These are phyloP conservation scores for Chiua virens DNA, from an alignment of 768 basidiomycete species.

Conservation along the genomic window DNA sequence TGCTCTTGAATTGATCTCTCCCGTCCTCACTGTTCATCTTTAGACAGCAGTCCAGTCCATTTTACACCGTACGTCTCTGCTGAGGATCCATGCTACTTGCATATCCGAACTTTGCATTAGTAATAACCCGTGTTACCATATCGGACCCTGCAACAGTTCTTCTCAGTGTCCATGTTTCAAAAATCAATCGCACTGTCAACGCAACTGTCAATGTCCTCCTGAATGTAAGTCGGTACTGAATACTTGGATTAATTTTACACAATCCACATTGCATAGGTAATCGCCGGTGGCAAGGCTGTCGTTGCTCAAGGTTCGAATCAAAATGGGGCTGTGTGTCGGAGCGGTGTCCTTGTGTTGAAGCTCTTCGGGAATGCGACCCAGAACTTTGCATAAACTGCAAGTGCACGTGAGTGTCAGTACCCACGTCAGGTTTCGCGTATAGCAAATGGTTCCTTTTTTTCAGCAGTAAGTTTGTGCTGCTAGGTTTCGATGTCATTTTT, in stretches of 20 bases:
- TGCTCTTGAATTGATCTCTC: background rate
- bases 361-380: slow-evolving; percentile 66
- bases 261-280: slow-evolving; percentile 38
- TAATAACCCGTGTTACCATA: slow-evolving; percentile 53
- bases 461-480: slow-evolving; percentile 24
- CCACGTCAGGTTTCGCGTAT: background rate
- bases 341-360: slow-evolving; percentile 52
- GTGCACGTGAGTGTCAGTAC: slow-evolving; percentile 39
- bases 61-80: slow-evolving; percentile 27
- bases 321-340: slow-evolving; percentile 35
- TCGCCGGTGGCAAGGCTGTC: slow-evolving; percentile 58
- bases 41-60: slow-evolving; percentile 15
- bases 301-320: slow-evolving; percentile 36
- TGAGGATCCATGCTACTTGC: background rate
- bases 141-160: slow-evolving; percentile 49
- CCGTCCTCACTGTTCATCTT: slow-evolving; percentile 5
- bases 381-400: slow-evolving; percentile 56
- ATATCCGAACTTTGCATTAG: slow-evolving; percentile 25
- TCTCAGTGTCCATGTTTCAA: slow-evolving; percentile 49
- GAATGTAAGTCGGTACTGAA: slow-evolving; percentile 41
- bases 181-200: slow-evolving; percentile 54
- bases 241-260: background rate
- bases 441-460: background rate
- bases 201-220: slow-evolving; percentile 50
- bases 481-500: background rate